phyloP scores from a whole-genome alignment of 768 basidiomycete genomes.

The Tulasnella calospora region DNA sequence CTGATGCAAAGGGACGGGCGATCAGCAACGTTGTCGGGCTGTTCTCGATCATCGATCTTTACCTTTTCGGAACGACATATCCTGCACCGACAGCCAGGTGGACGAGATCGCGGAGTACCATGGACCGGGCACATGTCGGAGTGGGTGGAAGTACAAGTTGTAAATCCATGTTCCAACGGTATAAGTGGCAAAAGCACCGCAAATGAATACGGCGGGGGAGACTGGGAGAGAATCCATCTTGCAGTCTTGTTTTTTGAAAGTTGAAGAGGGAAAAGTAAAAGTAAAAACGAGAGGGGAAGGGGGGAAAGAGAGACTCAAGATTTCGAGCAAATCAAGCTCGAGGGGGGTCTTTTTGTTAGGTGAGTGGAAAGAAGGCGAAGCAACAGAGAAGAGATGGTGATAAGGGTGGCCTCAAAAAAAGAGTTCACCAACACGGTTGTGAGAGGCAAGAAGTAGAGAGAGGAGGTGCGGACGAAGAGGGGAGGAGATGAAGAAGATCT shows the following conservation, averaged over 20 bases:
- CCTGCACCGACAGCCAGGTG: constrained; percentile 5
- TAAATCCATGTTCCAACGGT: constrained; percentile 12
- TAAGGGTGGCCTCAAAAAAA: background rate
- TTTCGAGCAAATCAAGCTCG: constrained; percentile 4
- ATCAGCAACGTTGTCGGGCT: background rate
- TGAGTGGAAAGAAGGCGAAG: background rate
- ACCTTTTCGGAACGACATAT: constrained; percentile 20
- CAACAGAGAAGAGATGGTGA: background rate
- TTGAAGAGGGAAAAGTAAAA: background rate
- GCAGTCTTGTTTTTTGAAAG: background rate
- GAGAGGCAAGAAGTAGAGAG: background rate
- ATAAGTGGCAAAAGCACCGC: constrained; percentile 7
- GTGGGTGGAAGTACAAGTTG: constrained; percentile 23
- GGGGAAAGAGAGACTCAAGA: background rate
- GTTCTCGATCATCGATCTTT: background rate
- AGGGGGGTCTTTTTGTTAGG: background rate
- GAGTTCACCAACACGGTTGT: background rate
- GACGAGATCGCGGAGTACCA: constrained; percentile 23
- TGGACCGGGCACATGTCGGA: constrained; percentile 20
- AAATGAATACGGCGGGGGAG: constrained; percentile 13
- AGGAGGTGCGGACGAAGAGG: background rate
- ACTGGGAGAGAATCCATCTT: background rate
- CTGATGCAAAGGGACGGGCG: background rate
- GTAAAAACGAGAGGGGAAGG: background rate
- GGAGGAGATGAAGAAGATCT: background rate